Base-by-base conservation (phyloP, 257 asterid genomes). In the Solanum virginianum region DNA sequence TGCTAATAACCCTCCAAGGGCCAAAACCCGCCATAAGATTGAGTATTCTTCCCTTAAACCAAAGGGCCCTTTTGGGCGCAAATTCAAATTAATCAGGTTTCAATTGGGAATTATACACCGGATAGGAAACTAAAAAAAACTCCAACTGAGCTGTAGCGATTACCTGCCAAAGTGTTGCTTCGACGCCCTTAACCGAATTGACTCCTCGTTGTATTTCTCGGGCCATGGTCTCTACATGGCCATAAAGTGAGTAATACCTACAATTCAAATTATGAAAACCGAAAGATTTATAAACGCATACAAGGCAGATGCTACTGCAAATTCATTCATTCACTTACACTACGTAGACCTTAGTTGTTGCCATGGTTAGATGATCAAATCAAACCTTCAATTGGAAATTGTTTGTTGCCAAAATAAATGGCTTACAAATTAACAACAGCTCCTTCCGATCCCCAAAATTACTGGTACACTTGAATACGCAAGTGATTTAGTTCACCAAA, bases 101-200 rank as follows among this genome's bases (percentile, higher is more conserved):
- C 0, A 0, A 10, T 59, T 0, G 32, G 15, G 2, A 59, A 20
- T 20, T 3, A 14, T 36, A n/a, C n/a, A 13, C 32, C 7, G 3
- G 8, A 26, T 1, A 1, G 10, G 51, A 45, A 45, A 45, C 49
- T 1, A 8, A 45, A 45, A 8, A 7, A 45, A 45, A 45, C 8
- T 8, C 14, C 22, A 6, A 32, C 29, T 32, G 79, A 70, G 79
- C 16, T 70, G 16, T 32, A 55, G 41, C 4, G 9, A 14, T 29
- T 45, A 95, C 97, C 97, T 90, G 93, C 98, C 98, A 95, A 69
- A 95, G 96, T 15, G 95, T 94, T 26, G 98, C 97, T 90, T 95
- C 97, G 75, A 94, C 97, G 85, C 87, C 97, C 79, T 92, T 88
- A 79, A 94, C 94, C 1, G 97, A 88, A 87, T 89, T 91, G 75